Base-by-base conservation (phyloP, 2,329 filamentous ascomycete species). In the Beauveria bassiana region DNA sequence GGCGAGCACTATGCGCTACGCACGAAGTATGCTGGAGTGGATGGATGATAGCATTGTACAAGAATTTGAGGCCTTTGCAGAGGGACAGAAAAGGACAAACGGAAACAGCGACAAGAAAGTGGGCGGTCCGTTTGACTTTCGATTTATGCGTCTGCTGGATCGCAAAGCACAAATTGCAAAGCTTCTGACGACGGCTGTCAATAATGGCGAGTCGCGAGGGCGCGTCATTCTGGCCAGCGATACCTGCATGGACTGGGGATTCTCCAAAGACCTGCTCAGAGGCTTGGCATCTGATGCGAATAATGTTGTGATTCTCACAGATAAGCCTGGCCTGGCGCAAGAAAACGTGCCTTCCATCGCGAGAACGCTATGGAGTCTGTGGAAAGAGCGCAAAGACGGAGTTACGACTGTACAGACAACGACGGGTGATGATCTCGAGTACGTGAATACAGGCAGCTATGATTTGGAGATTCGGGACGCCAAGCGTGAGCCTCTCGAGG, bases 21-120 rank as follows among this genome's bases (percentile, higher is more conserved):
- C 93, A 28, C 84, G 93, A 66, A 97, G 93, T 72, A 96, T 99
- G 90, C 79, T 99, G 38, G 95, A 99, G 71, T 99, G 95, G 95
- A 98, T 99, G 93, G 93, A 98, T 70, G 93, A 97, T 70, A 88
- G 87, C 62, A 96, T 99, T 63, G 89, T 96, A 47, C 87, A 92
- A 60, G 93, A 98, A 68, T 96, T 96, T 64, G 93, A 96, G 71
- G 86, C 88, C 16, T 80, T 86, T 53, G 83, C 81, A 2, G 83
- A 85, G 65, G 78, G 75, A 3, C 77, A 80, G 64, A 70, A 75
- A 3, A 79, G 77, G 63, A 74, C 78, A 8, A 78, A 78, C 12
- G 74, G 76, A 0, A 73, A 78, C 14, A 77, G 75, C 28, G 75
- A 78, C 16, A 85, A 80, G 67, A 83, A 82, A 64, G 78, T 79